Conservation (phyloP, 192 early-diverging fungal genomes). For the Phlyctochytrium planicorne region DNA sequence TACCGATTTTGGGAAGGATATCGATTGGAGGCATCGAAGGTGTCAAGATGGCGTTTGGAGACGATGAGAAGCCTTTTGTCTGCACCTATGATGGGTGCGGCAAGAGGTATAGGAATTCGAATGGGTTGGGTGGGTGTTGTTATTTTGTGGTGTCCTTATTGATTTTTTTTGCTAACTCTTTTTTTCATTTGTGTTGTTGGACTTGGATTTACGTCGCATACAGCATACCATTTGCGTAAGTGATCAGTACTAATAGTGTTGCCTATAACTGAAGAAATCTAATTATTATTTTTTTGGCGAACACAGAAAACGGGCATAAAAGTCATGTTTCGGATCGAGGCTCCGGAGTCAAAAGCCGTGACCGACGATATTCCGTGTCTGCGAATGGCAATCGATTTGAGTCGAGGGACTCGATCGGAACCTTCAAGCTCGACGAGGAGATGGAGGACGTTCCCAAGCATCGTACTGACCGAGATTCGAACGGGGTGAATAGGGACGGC, state of each 20-base stretch:
- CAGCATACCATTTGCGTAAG: not conserved
- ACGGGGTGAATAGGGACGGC: not conserved
- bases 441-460: too few species aligned
- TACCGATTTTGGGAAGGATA: constrained; percentile 9
- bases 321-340: too few species aligned
- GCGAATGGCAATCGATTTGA: too few species aligned
- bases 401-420: too few species aligned
- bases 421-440: too few species aligned
- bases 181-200: too few species aligned
- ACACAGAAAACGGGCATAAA: too few species aligned
- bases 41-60: constrained; percentile 13
- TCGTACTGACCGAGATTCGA: not conserved
- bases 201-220: not conserved
- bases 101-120: constrained; percentile 23
- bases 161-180: not conserved
- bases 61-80: constrained; percentile 20
- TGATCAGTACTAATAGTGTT: too few species aligned
- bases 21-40: not conserved
- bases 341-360: too few species aligned
- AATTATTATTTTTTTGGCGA: too few species aligned
- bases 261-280: too few species aligned
- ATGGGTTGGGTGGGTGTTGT: constrained; percentile 19
- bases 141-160: not conserved
- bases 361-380: too few species aligned
- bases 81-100: constrained; percentile 22